Conservation (phyloP, 495 filamentous ascomycete genomes). For the Penicillium coprophilum region DNA sequence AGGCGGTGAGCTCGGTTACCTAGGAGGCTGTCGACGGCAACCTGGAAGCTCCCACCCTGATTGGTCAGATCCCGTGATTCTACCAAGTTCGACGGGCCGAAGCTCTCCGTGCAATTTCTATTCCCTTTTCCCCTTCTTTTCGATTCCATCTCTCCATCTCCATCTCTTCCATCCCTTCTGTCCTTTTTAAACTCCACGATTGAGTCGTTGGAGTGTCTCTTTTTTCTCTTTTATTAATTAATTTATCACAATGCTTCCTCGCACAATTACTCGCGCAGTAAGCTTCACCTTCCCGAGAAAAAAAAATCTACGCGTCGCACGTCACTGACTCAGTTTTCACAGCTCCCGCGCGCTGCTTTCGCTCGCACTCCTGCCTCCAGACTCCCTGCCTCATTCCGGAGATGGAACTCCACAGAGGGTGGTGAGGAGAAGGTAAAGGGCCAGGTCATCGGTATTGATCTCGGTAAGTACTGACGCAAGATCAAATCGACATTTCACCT, state of each 20-base stretch:
- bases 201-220: slow-evolving; percentile 41
- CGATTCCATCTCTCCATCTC: slow-evolving; percentile 27
- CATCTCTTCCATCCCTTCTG: slow-evolving; percentile 32
- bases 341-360: slow-evolving; percentile 50
- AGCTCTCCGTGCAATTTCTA: slow-evolving; percentile 53
- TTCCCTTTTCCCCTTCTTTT: slow-evolving; percentile 39
- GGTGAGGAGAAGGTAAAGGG: slow-evolving; percentile 90
- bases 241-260: slow-evolving; percentile 55
- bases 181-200: slow-evolving; percentile 39
- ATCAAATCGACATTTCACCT: not conserved
- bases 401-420: slow-evolving; percentile 81
- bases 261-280: slow-evolving; percentile 66
- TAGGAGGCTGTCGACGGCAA: slow-evolving; percentile 7
- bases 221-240: slow-evolving; percentile 42
- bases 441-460: slow-evolving; percentile 96
- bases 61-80: slow-evolving; percentile 35
- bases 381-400: slow-evolving; percentile 56
- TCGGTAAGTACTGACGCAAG: slow-evolving; percentile 63
- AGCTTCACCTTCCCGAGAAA: slow-evolving; percentile 42
- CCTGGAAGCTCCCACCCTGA: not conserved
- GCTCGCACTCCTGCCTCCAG: slow-evolving; percentile 54
- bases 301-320: slow-evolving; percentile 22
- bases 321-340: slow-evolving; percentile 23
- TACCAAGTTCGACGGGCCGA: slow-evolving; percentile 46
- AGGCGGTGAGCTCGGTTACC: slow-evolving; percentile 29